Base-by-base conservation (phyloP, 2,329 filamentous ascomycete species). In the Nannizziopsis arthrosporioides region DNA sequence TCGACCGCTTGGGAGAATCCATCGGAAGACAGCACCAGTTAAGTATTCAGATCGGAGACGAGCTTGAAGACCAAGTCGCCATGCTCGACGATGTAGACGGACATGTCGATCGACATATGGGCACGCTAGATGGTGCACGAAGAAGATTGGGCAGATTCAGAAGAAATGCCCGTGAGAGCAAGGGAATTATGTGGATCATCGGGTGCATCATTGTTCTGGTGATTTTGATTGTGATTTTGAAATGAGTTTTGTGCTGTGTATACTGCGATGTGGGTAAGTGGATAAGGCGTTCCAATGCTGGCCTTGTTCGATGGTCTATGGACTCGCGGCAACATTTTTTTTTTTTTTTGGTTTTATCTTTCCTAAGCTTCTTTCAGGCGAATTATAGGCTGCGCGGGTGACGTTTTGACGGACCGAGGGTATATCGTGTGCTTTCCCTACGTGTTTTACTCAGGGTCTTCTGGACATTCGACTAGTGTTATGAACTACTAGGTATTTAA, bases 21-120 rank as follows among this genome's bases (percentile, higher is more conserved):
- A 95, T 98, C 56, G 78, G 85, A 3, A 79, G 92, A 35, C 92
- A 96, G 71, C 76, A 93, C 43, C 86, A 96, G 69, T 73, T 98
- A 53, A 89, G 84, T 62, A 93, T 95, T 71, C 86, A 92, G 70
- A 96, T 98, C 59, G 90, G 92, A 27, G 85, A 95, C 63, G 92
- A 98, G 73, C 74, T 98, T 32, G 92, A 96, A 58, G 83, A 81
- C 56, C 92, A 98, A 60, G 84, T 93, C 34, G 75, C 83, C 57
- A 73, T 98, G 73, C 73, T 98, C 27, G 90, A 95, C 63, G 90
- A 94, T 59, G 80, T 93, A 39, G 92, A 96, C 61, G 76, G 77
- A 39, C 76, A 82, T 15, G 84, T 89, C 6, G 88, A 94, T 63
- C 73, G 89, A 50, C 89, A 96, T 68, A 77, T 83, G 63, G 73